Evolutionary conservation across 2,329 filamentous ascomycete species (phyloP), one percentile per base, ranked within the genome.

Genomic region (Bipolaris oryzae): DNA sequence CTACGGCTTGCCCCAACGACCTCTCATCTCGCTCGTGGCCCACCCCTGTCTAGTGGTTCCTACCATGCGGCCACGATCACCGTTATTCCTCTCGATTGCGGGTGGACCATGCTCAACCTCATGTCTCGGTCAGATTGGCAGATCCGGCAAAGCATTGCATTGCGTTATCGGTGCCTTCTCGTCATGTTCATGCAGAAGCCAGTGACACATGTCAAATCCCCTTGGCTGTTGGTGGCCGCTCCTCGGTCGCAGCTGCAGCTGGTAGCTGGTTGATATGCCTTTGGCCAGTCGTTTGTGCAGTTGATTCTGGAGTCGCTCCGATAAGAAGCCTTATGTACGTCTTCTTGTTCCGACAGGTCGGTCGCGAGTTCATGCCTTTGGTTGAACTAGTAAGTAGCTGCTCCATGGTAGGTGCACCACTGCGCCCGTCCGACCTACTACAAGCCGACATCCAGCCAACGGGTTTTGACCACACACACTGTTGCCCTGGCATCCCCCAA

Each of bases 261-360:
- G 43, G 43, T 46, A 37, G 39, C 39, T 49, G 18, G 48, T 41
- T 20, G 43, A 45, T 42, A 50, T 55, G 13, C 53, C 47, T 47
- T 28, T 50, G 45, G 45, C 53, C 57, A 62, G 28, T 61, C 50
- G 60, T 62, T 60, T 55, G 52, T 64, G 55, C 54, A 53, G 54
- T 62, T 60, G 49, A 50, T 34, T 13, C 39, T 50, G 38, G 58
- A 42, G 55, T 60, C 63, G 61, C 58, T 60, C 63, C 67, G 74
- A 75, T 75, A 76, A 75, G 71, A 67, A 62, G 55, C 62, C 68
- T 58, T 72, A 60, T 48, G 58, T 59, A 28, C 9, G 25, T 28
- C 39, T 48, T 49, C 33, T 53, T 55, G 45, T 70, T 60, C 74
- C 74, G 67, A 54, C 43, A 48, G 25, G 50, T 41, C 58, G 74